Evolutionary conservation across 192 early-diverging fungal genomes (phyloP), one percentile per base, ranked within the genome.

Genomic region (Entomortierella parvispora): DNA sequence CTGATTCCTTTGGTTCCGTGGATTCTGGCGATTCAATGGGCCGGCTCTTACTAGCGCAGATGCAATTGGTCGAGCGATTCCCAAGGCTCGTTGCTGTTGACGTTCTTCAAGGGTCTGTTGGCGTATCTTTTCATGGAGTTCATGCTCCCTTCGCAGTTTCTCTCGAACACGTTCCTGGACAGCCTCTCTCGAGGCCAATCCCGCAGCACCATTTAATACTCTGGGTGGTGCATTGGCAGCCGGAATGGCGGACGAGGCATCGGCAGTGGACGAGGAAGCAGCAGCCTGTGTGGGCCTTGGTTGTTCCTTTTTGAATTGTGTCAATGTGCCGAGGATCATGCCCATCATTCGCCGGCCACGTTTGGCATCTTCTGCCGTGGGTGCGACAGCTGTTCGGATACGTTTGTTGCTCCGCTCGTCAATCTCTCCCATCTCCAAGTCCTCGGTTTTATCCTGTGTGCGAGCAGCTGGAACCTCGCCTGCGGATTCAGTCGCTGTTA

Each of bases 261-360:
- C 37, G 12, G 37, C 37, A 40, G 12, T 40, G 6, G 12, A 2
- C 17, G 40, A 22, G 2, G 26, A 14, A 22, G 34, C 26, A 5
- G 10, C 2, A 29, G 28, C 34, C 14, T 3, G 51, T 4, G 29
- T 20, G 54, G 4, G 7, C 18, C 15, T 8, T 6, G 33, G 51
- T 29, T 48, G 20, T 18, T 61, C 58, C 15, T 57, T 57, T 43
- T 77, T 77, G 52, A 68, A 68, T 28, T 68, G 65, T 0, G 60
- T 49, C 23, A 77, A 58, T 10, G 74, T 77, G 14, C 74, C 74
- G 3, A 77, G 42, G 22, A 77, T 68, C 74, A 77, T 68, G 3
- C 74, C 74, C 74, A 77, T 77, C 65, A 77, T 77, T 3, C 74
- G 60, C 14, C 60, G 51, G 10, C 61, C 61, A 29, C 74, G 74